Evolutionary conservation across 371 early-diverging fungal species (phyloP).

Genomic region (Blakeslea trispora): DNA sequence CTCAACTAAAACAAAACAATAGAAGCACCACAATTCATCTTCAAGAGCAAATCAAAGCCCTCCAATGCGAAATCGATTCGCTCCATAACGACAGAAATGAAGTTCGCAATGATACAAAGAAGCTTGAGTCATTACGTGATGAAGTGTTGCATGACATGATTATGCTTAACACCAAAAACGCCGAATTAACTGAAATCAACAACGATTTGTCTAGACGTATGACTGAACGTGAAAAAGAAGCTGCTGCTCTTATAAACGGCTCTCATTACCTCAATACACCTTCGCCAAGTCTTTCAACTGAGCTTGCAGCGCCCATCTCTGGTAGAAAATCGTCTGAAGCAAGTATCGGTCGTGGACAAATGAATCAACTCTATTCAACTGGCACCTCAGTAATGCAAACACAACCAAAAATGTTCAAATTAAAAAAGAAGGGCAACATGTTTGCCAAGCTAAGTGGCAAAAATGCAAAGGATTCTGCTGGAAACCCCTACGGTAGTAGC

Average conservation of each 20-base stretch:
- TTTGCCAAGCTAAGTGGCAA: conserved; percentile 51
- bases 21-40: conserved; percentile 17
- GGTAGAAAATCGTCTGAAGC: conserved; percentile 28
- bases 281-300: conserved; percentile 26
- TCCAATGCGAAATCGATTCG: conserved; percentile 35
- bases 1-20: too few relatives aligned
- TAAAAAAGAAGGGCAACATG: conserved; percentile 46
- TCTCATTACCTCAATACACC: conserved; percentile 34
- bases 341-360: conserved; percentile 17
- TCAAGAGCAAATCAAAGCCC: conserved; percentile 29
- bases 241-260: conserved; percentile 32
- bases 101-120: conserved; percentile 26
- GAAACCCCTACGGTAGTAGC: conserved; percentile 5
- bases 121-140: conserved; percentile 25
- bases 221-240: conserved; percentile 43
- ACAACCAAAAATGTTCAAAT: conserved; percentile 42
- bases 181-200: conserved; percentile 55
- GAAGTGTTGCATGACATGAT: conserved; percentile 54
- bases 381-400: conserved; percentile 17
- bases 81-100: conserved; percentile 30
- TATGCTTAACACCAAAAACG: conserved; percentile 55
- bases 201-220: conserved; percentile 55
- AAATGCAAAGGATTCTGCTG: conserved; percentile 21
- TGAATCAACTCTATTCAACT: conserved; percentile 27
- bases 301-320: conserved; percentile 13